Evolutionary conservation across 495 filamentous ascomycete species (phyloP), one percentile per base, ranked within the genome.

Genomic region (Penicillium cosmopolitanum): DNA sequence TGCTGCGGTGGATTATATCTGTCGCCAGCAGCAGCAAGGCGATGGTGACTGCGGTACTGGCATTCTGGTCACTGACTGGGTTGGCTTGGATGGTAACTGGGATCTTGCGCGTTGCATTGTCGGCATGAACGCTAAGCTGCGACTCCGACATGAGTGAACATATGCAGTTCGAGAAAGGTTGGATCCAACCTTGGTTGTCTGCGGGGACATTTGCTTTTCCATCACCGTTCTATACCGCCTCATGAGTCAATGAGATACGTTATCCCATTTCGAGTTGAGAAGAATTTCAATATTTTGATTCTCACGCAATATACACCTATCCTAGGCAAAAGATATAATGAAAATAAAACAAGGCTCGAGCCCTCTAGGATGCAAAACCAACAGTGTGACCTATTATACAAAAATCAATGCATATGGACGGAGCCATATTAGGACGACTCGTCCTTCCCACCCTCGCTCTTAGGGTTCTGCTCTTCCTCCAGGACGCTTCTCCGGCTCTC

Each of bases 31-130:
- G 65, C 75, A 64, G 73, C 75, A 75, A 70, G 80, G 66, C 58
- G 77, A 59, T 21, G 89, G 91, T 11, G 91, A 96, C 71, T 92
- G 89, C 48, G 83, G 84, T 11, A 96, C 93, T n/a, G 95, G 96
- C 21, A 86, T 98, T 55, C 86, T 98, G 25, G 90, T 98, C 31
- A 92, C 87, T 50, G 95, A 98, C 72, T 97, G 89, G 91, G 93
- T 97, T 60, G 95, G 95, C 1, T 74, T 86, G 50, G 80, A 89
- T 61, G 95, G 91, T 0, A 91, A 98, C 75, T 98, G 96, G 96
- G 93, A 97, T 74, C 77, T 98, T 16, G 87, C 96, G 42, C 85
- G 90, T 64, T 88, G 90, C 72, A 87, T 97, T 67, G 89, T 97
- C 6, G 93, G 91, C 15, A 93, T 95, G 91, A 98, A 98, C 70